Conservation (phyloP, 129 eudicot genomes). For the Saposhnikovia divaricata region DNA sequence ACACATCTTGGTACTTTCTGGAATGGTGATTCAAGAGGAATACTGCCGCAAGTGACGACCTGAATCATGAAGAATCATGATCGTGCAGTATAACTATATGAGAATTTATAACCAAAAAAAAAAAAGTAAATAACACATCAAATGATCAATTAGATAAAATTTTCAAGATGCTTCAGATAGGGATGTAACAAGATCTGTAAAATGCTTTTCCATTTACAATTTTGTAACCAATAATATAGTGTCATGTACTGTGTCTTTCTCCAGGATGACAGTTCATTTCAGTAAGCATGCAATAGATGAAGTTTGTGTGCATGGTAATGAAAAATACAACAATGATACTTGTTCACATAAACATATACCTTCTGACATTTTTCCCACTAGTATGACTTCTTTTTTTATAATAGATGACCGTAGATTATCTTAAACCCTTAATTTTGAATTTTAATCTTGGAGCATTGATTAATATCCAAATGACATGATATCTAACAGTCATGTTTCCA, state of each 20-base stretch:
- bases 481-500: neutral
- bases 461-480: no score
- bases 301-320: neutral
- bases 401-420: neutral
- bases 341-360: neutral
- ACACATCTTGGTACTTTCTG: conserved; percentile 78
- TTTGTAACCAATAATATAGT: neutral
- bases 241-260: neutral
- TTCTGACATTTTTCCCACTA: no score
- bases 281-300: neutral
- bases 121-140: neutral
- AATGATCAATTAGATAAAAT: neutral
- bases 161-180: neutral
- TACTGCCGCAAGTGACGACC: conserved; percentile 98
- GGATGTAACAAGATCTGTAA: neutral
- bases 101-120: neutral
- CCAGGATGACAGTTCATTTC: neutral
- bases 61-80: conserved; percentile 13
- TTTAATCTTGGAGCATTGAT: neutral
- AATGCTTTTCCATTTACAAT: neutral
- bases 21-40: conserved; percentile 92
- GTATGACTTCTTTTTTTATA: neutral
- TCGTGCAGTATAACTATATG: neutral
- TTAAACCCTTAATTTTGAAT: neutral
- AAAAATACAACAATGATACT: neutral